Evolutionary conservation across 306 rosid species (phyloP).

Genomic region (Dryas alaskensis): DNA sequence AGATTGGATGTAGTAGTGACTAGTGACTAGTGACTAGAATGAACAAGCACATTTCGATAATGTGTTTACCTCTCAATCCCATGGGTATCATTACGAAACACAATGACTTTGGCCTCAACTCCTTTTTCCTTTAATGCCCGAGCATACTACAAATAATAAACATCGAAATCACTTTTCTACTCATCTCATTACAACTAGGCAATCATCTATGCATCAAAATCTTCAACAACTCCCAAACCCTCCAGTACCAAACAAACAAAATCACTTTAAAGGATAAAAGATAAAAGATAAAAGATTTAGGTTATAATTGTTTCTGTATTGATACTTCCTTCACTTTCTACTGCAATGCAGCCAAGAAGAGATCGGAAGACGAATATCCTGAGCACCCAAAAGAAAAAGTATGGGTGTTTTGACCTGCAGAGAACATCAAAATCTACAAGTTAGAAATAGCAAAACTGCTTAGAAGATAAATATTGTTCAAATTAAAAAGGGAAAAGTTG

Average conservation of each 20-base stretch:
- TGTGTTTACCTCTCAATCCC: slow-evolving; percentile 64
- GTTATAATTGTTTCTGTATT: background rate
- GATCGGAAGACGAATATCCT: slow-evolving; percentile 60
- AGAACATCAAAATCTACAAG: slow-evolving; percentile 19
- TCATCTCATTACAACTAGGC: background rate
- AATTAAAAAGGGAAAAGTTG: slow-evolving; percentile 7
- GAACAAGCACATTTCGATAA: slow-evolving; percentile 8
- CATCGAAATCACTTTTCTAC: slow-evolving; percentile 11
- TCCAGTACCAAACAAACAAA: background rate
- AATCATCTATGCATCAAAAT: slow-evolving; percentile 1
- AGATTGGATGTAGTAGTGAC: background rate
- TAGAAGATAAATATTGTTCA: background rate
- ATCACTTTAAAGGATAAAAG: background rate
- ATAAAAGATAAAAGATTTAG: no score
- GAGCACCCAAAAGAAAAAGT: slow-evolving; percentile 72
- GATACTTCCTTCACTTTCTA: background rate
- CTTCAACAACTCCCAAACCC: background rate
- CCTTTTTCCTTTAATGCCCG: slow-evolving; percentile 82
- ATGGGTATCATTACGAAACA: slow-evolving; percentile 83
- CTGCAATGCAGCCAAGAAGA: background rate
- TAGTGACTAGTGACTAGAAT: background rate
- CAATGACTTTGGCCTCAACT: slow-evolving; percentile 53
- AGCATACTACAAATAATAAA: slow-evolving; percentile 59
- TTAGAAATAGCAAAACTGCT: slow-evolving; percentile 8
- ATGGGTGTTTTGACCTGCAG: slow-evolving; percentile 79